Evolutionary conservation across 257 asterid genomes (phyloP).

Genomic region (Nicotiana paniculata): DNA sequence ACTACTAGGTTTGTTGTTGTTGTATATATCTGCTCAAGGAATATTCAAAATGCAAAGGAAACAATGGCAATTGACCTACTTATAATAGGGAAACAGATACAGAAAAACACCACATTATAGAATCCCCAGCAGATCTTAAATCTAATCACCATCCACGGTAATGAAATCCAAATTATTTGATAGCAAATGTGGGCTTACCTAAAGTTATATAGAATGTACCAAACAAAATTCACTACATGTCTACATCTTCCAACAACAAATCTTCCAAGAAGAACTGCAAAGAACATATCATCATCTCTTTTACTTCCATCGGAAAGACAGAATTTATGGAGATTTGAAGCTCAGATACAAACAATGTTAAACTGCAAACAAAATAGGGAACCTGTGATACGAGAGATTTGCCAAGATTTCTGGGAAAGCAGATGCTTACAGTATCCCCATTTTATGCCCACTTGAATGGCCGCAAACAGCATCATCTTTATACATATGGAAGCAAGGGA

Average conservation of each 20-base stretch:
- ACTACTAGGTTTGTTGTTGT: too few relatives aligned
- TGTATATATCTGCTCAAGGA: background rate
- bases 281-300: background rate
- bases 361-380: slow-evolving; percentile 8
- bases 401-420: slow-evolving; percentile 36
- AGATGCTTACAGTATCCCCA: slow-evolving; percentile 30
- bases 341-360: slow-evolving; percentile 6
- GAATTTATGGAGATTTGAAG: background rate
- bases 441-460: slow-evolving; percentile 45
- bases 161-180: background rate
- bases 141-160: background rate
- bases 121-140: background rate
- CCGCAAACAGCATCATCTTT: slow-evolving; percentile 37
- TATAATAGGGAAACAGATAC: background rate
- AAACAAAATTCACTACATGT: background rate
- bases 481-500: slow-evolving; percentile 53
- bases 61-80: background rate
- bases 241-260: background rate
- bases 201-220: background rate
- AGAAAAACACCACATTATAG: background rate
- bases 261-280: background rate
- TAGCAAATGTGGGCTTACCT: background rate
- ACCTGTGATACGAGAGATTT: slow-evolving; percentile 30
- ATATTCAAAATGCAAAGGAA: background rate
- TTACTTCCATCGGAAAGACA: background rate